Percentiles rank a stretch among this genome's conserved stretches.
These are phyloP conservation scores for Xerocomus tenax DNA, from an alignment of 1,284 basidiomycete genomes.

Conservation along the genomic window DNA sequence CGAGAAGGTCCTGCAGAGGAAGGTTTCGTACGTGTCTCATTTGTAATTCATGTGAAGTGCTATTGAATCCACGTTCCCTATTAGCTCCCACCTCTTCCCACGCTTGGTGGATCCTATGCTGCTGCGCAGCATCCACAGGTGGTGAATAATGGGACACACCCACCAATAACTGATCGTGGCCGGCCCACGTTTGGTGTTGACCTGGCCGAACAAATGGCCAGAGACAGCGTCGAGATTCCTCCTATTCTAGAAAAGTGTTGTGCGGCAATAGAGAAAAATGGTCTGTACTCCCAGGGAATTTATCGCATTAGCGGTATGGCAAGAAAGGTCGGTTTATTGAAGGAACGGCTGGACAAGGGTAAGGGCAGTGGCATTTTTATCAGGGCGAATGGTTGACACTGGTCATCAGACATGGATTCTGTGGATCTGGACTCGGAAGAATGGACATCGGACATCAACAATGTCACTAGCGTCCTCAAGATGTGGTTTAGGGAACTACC, in stretches of 20 bases:
- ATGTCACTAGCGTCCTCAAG: constrained; percentile 88
- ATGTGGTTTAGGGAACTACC: constrained; percentile 95
- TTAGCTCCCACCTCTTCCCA: constrained; percentile 56
- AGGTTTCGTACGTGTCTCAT: constrained; percentile 63
- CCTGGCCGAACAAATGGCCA: constrained; percentile 81
- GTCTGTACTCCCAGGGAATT: constrained; percentile 79
- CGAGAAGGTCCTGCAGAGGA: constrained; percentile 80
- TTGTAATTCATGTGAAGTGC: constrained; percentile 9
- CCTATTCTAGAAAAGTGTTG: constrained; percentile 85
- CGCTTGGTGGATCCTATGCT: constrained; percentile 32
- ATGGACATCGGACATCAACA: constrained; percentile 92
- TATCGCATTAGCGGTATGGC: constrained; percentile 91
- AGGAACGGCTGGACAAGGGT: constrained; percentile 83
- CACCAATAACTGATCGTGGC: constrained; percentile 50
- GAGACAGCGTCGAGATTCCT: constrained; percentile 87
- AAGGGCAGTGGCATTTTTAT: neutral
- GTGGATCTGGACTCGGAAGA: constrained; percentile 83
- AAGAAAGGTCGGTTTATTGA: constrained; percentile 79
- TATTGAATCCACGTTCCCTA: constrained; percentile 6
- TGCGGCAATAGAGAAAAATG: constrained; percentile 84
- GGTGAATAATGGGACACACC: constrained; percentile 27
- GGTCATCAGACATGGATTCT: constrained; percentile 65
- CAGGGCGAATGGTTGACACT: constrained; percentile 3
- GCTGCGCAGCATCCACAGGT: constrained; percentile 22
- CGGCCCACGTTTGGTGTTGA: constrained; percentile 84